These are phyloP conservation scores for Starmerella stigmatis DNA, from an alignment of 805 yeast species.

Conservation along the genomic window DNA sequence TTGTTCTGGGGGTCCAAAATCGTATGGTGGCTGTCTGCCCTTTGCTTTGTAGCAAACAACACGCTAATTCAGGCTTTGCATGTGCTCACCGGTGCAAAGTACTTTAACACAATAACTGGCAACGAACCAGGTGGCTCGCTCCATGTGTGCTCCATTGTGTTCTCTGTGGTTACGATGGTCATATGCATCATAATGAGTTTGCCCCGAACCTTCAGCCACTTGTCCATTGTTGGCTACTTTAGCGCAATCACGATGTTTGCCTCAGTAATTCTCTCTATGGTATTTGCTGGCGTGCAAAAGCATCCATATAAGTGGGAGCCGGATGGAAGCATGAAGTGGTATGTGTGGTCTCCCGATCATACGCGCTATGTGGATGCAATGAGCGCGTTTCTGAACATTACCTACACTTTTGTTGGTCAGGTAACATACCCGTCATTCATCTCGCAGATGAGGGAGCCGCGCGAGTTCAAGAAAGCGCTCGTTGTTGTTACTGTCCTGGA, in stretches of 20 bases:
- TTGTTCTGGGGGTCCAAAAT: constrained; percentile 41
- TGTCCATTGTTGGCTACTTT: constrained; percentile 44
- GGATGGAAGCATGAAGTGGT: constrained; percentile 36
- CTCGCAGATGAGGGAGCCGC: constrained; percentile 48
- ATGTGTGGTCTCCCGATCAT: constrained; percentile 42
- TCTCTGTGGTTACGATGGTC: constrained; percentile 40
- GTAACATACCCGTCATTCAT: constrained; percentile 54
- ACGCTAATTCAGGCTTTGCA: constrained; percentile 50
- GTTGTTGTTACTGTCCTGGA: constrained; percentile 43
- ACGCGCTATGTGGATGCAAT: constrained; percentile 46
- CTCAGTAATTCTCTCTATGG: constrained; percentile 44
- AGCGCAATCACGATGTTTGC: constrained; percentile 49
- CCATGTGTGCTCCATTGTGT: constrained; percentile 43
- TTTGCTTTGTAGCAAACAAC: constrained; percentile 45
- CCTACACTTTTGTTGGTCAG: constrained; percentile 56
- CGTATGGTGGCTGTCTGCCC: constrained; percentile 51
- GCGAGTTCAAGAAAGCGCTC: constrained; percentile 48
- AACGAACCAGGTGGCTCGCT: constrained; percentile 24
- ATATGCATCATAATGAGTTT: constrained; percentile 43
- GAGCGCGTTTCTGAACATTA: constrained; percentile 49
- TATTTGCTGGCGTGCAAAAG: constrained; percentile 43
- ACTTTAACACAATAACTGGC: constrained; percentile 45
- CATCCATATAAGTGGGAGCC: constrained; percentile 38
- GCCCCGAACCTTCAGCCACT: constrained; percentile 46
- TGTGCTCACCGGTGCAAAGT: constrained; percentile 50